These are phyloP conservation scores for Vitis rotundifolia DNA, from an alignment of 164 flowering plant species.

Conservation along the genomic window DNA sequence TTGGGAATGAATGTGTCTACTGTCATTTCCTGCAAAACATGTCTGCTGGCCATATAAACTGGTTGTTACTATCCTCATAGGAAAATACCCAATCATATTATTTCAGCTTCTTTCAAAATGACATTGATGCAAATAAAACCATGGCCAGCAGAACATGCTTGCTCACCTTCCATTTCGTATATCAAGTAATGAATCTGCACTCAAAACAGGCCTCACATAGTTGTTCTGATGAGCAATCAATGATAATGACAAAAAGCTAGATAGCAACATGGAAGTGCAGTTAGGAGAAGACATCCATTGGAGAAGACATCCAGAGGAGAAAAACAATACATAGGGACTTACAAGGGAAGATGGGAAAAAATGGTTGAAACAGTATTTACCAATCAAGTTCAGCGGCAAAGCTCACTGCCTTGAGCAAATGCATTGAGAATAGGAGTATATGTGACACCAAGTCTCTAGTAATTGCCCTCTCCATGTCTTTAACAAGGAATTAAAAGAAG, in stretches of 20 bases:
- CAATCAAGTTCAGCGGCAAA: slow-evolving; percentile 96
- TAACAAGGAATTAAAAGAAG: slow-evolving; percentile 5
- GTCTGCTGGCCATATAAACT: slow-evolving; percentile 45
- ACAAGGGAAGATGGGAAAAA: background rate
- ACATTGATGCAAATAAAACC: background rate
- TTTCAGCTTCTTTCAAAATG: no score
- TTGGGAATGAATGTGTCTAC: slow-evolving; percentile 98
- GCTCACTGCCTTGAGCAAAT: slow-evolving; percentile 68
- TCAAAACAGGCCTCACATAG: slow-evolving; percentile 82
- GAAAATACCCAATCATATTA: no score
- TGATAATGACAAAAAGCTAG: slow-evolving; percentile 78
- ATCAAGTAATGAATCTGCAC: slow-evolving; percentile 59
- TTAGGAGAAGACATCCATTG: background rate
- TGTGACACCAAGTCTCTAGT: slow-evolving; percentile 80
- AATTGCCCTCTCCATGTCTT: slow-evolving; percentile 98
- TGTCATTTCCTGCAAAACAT: slow-evolving; percentile 96
- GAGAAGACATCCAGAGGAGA: background rate
- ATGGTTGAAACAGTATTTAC: slow-evolving; percentile 28
- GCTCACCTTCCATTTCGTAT: slow-evolving; percentile 84
- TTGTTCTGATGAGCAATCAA: slow-evolving; percentile 89
- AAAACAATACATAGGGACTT: background rate
- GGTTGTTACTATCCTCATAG: background rate
- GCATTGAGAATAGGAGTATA: slow-evolving; percentile 54
- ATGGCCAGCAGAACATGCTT: background rate
- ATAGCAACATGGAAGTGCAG: slow-evolving; percentile 4